Base-by-base conservation (phyloP, 768 basidiomycete genomes). In the Tephrocybe rancida region DNA sequence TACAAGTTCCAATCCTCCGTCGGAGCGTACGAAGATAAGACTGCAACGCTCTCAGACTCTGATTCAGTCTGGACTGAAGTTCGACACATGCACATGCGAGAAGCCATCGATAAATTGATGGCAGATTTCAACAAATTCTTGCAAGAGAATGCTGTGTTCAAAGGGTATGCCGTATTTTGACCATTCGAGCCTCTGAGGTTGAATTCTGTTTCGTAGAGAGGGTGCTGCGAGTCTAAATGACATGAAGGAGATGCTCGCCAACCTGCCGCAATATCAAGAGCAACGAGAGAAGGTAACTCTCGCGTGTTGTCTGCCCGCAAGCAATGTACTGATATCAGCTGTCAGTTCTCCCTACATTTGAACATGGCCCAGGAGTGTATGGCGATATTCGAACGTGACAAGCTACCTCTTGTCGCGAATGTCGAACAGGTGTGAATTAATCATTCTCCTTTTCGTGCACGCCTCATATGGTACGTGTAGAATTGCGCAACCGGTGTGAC, bases 171-270 rank as follows among this genome's bases (percentile, higher is more conserved):
- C 18, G 29, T 10, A 18, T 37, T 44, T n/a, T 50, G 22, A 53
- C 44, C 42, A 18, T 16, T 19, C 26, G 24, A 58, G 5, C 18
- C 32, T 3, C 5, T 5, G 11, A 37, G n/a, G 18, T 41, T n/a
- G n/a, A n/a, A 41, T 19, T 41, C 21, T 6, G 21, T 22, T 19
- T 30, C 52, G 22, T 52, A 88, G 89, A 24, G 85, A 92, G 61
- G 86, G 88, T 39, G 91, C 90, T 8, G 89, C 91, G 43, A 95
- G 84, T 62, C 69, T 99, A 43, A 96, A 95, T 64, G 96, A 98
- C 71, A 95, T 99, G 92, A 98, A 97, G 70, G 97, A 99, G 64
- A 97, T 98, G 96, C 78, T 99, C 29, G 97, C 97, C 27, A 92
- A 78, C 64, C 68, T 99, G 56, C 95, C 95, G 1, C 93, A 97